Evolutionary conservation across 1,284 basidiomycete species (phyloP).

Genomic region (Ceratobasidium sp.): DNA sequence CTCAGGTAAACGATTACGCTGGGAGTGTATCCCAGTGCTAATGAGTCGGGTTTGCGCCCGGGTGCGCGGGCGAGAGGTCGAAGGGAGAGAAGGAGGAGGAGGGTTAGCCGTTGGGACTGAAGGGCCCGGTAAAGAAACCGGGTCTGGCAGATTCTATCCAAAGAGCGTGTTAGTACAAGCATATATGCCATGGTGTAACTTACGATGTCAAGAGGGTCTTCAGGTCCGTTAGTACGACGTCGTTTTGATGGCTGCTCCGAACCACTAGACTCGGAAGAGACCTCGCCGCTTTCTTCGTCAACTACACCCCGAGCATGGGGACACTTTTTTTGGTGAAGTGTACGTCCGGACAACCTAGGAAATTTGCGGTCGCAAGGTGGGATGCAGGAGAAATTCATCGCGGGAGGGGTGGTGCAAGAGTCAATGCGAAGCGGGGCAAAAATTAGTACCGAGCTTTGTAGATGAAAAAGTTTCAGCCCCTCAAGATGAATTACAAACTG

Average conservation of each 20-base stretch:
- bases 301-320: not conserved
- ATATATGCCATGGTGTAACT: not conserved
- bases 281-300: not conserved
- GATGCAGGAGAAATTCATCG: not conserved
- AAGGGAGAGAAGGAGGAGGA: too few species aligned
- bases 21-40: not conserved
- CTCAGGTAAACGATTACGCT: constrained; percentile 1
- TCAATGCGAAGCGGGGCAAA: not conserved
- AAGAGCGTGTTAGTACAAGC: not conserved
- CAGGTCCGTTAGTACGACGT: not conserved
- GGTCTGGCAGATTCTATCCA: not conserved
- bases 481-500: not conserved
- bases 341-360: not conserved
- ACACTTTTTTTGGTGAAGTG: not conserved
- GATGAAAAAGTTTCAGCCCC: not conserved
- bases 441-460: too few species aligned
- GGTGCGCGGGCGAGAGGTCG: not conserved
- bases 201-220: not conserved
- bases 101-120: not conserved
- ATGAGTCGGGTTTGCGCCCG: constrained; percentile 2
- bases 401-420: not conserved
- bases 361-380: not conserved
- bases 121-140: not conserved
- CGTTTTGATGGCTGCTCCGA: not conserved
- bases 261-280: not conserved